These are phyloP conservation scores for Cichorium intybus DNA, from an alignment of 140 eudicot genomes.

Conservation along the genomic window DNA sequence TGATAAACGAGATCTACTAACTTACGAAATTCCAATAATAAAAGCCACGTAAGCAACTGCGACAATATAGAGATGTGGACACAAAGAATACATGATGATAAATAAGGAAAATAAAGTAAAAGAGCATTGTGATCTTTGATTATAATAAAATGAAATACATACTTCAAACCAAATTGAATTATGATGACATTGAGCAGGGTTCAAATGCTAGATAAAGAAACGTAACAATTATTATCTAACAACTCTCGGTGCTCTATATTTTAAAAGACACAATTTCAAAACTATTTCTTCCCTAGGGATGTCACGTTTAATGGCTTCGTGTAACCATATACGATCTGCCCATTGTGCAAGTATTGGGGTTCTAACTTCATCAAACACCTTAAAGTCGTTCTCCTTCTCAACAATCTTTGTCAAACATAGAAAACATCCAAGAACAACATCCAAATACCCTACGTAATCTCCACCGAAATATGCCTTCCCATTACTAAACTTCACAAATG, in stretches of 20 bases:
- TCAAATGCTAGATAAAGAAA: too few relatives aligned
- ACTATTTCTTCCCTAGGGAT: conserved; percentile 17
- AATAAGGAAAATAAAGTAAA: background rate
- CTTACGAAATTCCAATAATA: too few relatives aligned
- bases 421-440: conserved; percentile 45
- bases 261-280: conserved; percentile 18
- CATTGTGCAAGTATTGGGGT: conserved; percentile 36
- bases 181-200: too few relatives aligned
- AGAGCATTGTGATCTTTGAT: background rate
- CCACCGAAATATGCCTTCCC: conserved; percentile 56
- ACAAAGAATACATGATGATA: too few relatives aligned
- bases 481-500: conserved; percentile 41
- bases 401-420: conserved; percentile 26
- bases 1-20: too few relatives aligned
- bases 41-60: too few relatives aligned
- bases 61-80: too few relatives aligned
- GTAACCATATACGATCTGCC: conserved; percentile 26
- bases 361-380: conserved; percentile 31
- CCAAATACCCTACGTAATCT: conserved; percentile 45
- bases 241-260: background rate
- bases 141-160: background rate
- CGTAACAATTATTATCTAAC: background rate
- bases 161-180: background rate
- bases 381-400: conserved; percentile 13
- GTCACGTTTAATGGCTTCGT: conserved; percentile 34